Conservation (phyloP, 768 basidiomycete genomes). For the Xanthoconium purpureum region DNA sequence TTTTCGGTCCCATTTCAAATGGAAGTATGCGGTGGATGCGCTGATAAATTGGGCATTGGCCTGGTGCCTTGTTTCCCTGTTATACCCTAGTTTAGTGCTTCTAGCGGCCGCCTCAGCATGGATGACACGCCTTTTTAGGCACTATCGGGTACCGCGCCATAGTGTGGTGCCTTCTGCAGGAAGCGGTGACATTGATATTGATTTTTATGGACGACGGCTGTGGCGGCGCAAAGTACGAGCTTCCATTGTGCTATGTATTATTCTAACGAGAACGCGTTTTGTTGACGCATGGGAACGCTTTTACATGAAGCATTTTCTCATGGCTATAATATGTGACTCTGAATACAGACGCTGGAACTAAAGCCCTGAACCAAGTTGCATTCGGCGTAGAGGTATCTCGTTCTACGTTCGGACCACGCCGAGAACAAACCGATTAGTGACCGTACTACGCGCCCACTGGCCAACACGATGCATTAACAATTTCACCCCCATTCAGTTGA, state of each 20-base stretch:
- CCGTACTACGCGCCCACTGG: no score
- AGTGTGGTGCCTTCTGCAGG: not conserved
- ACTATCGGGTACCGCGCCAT: not conserved
- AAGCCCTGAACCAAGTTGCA: not conserved
- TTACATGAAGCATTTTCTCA: not conserved
- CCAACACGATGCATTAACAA: no score
- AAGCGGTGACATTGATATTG: constrained; percentile 1
- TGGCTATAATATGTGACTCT: not conserved
- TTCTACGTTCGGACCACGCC: no score
- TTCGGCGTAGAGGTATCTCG: no score
- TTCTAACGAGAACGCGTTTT: constrained; percentile 3
- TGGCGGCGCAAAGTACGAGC: constrained; percentile 19
- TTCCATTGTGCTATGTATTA: not conserved
- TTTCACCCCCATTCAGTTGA: no score
- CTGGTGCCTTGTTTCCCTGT: constrained; percentile 5
- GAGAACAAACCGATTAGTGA: no score
- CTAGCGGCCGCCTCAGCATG: not conserved
- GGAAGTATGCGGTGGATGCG: not conserved
- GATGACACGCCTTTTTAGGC: not conserved
- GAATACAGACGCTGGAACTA: not conserved
- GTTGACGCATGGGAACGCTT: not conserved
- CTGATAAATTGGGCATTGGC: constrained; percentile 12
- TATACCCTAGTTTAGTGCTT: constrained; percentile 7
- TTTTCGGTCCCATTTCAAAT: constrained; percentile 17
- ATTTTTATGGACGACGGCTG: not conserved